Evolutionary conservation across 2,329 filamentous ascomycete species (phyloP).

Genomic region (Epichloe amarillans): DNA sequence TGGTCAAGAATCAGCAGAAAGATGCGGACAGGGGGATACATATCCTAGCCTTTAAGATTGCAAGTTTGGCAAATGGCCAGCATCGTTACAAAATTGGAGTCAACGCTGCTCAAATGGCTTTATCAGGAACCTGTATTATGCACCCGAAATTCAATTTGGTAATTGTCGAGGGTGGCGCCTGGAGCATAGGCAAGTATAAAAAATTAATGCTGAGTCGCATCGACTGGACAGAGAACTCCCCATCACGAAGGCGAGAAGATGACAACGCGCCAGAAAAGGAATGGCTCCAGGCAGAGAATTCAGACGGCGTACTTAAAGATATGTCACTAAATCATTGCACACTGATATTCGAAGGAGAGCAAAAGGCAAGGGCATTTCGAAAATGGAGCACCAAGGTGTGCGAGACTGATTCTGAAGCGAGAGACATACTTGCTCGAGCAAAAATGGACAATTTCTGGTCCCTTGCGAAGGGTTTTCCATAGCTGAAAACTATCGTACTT

Average conservation of each 20-base stretch:
- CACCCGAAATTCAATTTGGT: slow-evolving; percentile 81
- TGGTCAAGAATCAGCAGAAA: slow-evolving; percentile 68
- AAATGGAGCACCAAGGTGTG: slow-evolving; percentile 87
- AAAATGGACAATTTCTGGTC: slow-evolving; percentile 97
- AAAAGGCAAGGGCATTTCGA: slow-evolving; percentile 66
- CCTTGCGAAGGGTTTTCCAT: slow-evolving; percentile 52
- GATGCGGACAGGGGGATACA: slow-evolving; percentile 80
- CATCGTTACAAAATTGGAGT: slow-evolving; percentile 87
- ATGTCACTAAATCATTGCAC: slow-evolving; percentile 69
- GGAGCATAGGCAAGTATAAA: slow-evolving; percentile 79
- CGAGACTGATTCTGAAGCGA: slow-evolving; percentile 81
- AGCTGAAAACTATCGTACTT: neutral
- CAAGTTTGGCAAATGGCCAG: slow-evolving; percentile 79
- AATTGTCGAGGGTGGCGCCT: slow-evolving; percentile 79
- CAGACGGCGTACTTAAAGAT: slow-evolving; percentile 66
- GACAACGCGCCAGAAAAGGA: slow-evolving; percentile 50
- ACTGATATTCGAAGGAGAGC: slow-evolving; percentile 82
- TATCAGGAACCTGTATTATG: slow-evolving; percentile 86
- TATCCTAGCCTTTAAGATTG: slow-evolving; percentile 78
- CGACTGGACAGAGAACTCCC: slow-evolving; percentile 83
- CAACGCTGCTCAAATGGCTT: slow-evolving; percentile 77
- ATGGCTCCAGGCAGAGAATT: slow-evolving; percentile 72
- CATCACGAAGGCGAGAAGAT: slow-evolving; percentile 47
- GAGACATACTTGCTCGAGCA: slow-evolving; percentile 60
- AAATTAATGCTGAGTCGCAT: slow-evolving; percentile 91